Conservation (phyloP, 441 rosid genomes). For the Gossypium aridum region DNA sequence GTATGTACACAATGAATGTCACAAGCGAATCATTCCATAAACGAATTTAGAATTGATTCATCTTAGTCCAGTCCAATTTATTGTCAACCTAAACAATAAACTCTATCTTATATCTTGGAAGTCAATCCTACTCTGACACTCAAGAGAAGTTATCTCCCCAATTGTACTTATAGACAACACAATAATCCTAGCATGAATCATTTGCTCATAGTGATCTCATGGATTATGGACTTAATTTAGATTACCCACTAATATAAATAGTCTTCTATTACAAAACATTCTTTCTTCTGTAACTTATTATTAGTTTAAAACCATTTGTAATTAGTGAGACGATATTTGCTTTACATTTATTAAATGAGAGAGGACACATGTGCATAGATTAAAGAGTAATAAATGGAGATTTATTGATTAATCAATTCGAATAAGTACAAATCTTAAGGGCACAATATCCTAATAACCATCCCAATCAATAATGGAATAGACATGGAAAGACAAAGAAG, state of each 20-base stretch:
- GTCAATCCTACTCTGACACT: neutral
- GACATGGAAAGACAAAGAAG: neutral
- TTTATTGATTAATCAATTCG: neutral
- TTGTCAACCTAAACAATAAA: neutral
- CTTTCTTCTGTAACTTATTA: neutral
- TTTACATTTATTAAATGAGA: too few species aligned
- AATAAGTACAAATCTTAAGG: neutral
- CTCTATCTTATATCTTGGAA: neutral
- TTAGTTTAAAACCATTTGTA: neutral
- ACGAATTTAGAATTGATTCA: neutral
- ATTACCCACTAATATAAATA: neutral
- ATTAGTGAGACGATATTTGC: neutral
- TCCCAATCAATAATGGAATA: neutral
- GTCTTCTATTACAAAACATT: neutral
- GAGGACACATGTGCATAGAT: neutral
- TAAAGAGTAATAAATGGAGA: neutral
- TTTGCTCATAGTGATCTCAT: neutral
- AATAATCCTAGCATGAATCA: neutral
- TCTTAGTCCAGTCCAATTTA: neutral
- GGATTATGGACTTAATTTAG: neutral
- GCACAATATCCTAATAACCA: neutral
- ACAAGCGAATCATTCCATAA: neutral
- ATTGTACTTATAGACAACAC: neutral
- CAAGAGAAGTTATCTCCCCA: neutral
- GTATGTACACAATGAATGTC: neutral